Base-by-base conservation (phyloP, 108 stramenopile species). In the Cafeteria roenbergensis region DNA sequence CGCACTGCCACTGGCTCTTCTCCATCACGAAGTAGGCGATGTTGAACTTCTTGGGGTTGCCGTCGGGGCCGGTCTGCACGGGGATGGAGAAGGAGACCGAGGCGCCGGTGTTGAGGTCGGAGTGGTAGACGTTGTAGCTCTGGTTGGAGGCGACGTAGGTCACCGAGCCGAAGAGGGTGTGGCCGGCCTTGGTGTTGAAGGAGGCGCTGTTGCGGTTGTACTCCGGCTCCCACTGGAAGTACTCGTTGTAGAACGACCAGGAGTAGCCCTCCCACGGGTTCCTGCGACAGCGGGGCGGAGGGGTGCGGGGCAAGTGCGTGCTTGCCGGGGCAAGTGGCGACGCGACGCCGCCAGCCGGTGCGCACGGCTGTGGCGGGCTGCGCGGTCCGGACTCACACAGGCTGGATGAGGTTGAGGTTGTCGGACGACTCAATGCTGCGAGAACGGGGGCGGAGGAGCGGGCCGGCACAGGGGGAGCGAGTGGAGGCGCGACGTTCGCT, bases 321-420 rank as follows among this genome's bases (percentile, higher is more conserved):
- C n/a, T n/a, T n/a, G n/a, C n/a, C n/a, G n/a, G n/a, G n/a, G n/a
- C n/a, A n/a, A n/a, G n/a, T n/a, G n/a, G n/a, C n/a, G n/a, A n/a
- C n/a, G n/a, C n/a, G n/a, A n/a, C n/a, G n/a, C n/a, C n/a, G n/a
- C n/a, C n/a, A n/a, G n/a, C n/a, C n/a, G n/a, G n/a, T n/a, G n/a
- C n/a, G n/a, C n/a, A n/a, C n/a, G n/a, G n/a, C n/a, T n/a, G n/a
- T n/a, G 38, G 38, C 9, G 38, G 9, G 38, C 38, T 38, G 38
- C 12, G 17, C 52, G 9, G n/a, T 21, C 52, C 52, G 24, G 24
- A 22, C 17, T 8, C 24, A 22, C 21, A 53, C 52, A 25, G 52
- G 52, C 52, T 53, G 52, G n/a, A 53, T 53, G 24, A 53, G 52
- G 52, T 53, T 53, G 17, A 53, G 52, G 52, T 53, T 53, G 52